These are phyloP conservation scores for Pseudonitzschia pungens DNA, from an alignment of 108 stramenopile genomes.

Conservation along the genomic window DNA sequence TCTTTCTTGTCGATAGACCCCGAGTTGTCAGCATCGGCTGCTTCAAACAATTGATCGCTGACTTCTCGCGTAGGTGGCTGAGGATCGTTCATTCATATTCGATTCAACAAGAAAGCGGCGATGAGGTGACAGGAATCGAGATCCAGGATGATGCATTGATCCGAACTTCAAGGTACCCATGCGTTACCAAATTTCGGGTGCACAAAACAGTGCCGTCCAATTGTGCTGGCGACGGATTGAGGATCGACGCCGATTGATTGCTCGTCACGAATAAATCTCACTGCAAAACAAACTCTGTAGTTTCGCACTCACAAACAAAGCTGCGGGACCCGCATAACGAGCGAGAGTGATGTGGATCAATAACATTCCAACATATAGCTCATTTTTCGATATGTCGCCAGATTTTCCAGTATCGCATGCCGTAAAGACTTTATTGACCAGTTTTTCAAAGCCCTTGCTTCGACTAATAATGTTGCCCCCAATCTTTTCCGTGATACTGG, in stretches of 20 bases:
- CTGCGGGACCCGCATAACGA: conserved; percentile 57
- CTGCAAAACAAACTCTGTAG: neutral
- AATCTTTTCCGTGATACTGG: neutral
- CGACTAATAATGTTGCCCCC: neutral
- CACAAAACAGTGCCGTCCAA: neutral
- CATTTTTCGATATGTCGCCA: conserved; percentile 31
- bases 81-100: neutral
- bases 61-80: conserved; percentile 40
- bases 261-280: too few relatives aligned
- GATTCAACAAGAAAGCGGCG: neutral
- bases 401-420: conserved; percentile 19
- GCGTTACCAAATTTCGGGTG: too few relatives aligned
- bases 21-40: conserved; percentile 44
- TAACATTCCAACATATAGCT: conserved; percentile 52
- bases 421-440: conserved; percentile 35
- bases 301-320: conserved; percentile 30
- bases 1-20: conserved; percentile 47
- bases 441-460: conserved; percentile 21
- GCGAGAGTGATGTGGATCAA: conserved; percentile 59
- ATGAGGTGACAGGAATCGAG: neutral
- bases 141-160: too few relatives aligned
- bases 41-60: conserved; percentile 50
- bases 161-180: too few relatives aligned
- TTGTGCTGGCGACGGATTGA: neutral
- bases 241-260: neutral